A percentile compares a stretch with the other conserved stretches of the same genome.
Conservation (phyloP, 2,329 filamentous ascomycete species). For the Aureobasidium vineae region DNA sequence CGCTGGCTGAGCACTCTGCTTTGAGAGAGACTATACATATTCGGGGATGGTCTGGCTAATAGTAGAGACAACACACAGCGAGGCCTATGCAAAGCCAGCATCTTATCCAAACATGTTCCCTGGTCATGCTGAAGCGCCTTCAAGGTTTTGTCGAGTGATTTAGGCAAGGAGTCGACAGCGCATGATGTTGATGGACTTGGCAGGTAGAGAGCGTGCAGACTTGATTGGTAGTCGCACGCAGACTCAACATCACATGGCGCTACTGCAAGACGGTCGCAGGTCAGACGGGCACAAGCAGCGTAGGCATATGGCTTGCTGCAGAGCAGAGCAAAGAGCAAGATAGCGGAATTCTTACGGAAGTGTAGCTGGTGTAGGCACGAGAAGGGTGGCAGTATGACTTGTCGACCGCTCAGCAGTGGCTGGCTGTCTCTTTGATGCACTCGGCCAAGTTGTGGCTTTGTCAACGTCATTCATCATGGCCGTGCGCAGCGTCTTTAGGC, state of each 20-base stretch:
- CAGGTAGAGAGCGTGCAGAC: constrained; percentile 13
- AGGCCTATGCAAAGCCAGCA: neutral
- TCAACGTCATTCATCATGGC: neutral
- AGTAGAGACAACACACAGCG: constrained; percentile 1
- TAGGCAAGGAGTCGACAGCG: neutral
- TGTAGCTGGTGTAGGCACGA: neutral
- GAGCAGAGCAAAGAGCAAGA: neutral
- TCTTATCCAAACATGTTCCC: neutral
- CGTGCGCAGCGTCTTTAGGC: neutral
- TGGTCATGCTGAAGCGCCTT: neutral
- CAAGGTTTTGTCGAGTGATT: neutral
- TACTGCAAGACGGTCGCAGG: constrained; percentile 6
- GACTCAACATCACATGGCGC: neutral
- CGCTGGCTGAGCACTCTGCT: constrained; percentile 6
- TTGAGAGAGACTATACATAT: constrained; percentile 17
- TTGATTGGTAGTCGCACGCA: constrained; percentile 23
- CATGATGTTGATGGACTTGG: constrained; percentile 2
- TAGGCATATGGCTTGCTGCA: neutral
- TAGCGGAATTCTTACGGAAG: neutral
- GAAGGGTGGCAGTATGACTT: neutral
- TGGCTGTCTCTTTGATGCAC: neutral
- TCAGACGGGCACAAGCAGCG: constrained; percentile 2
- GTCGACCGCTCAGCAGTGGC: neutral
- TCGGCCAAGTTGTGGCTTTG: neutral
- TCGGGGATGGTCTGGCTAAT: constrained; percentile 4